Base-by-base conservation (phyloP, 306 rosid genomes). In the Pachyrhizus erosus region DNA sequence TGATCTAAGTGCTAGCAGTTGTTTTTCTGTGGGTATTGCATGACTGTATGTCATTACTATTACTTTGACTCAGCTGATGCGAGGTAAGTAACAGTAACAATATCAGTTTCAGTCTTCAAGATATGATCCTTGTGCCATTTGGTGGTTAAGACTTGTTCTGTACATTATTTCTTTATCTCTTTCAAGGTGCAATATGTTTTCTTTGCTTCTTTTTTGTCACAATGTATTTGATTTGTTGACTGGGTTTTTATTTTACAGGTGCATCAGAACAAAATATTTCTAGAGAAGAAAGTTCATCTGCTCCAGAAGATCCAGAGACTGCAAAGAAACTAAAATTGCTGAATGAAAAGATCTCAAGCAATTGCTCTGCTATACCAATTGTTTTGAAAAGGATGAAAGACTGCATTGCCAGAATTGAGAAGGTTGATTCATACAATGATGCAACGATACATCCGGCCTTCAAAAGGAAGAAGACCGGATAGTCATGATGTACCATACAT, bases 341-440 rank as follows among this genome's bases (percentile, higher is more conserved):
- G 18, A 87, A 88, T n/a, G 96, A 89, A 9, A 93, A 91, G 84
- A 78, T 89, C 49, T 81, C 96, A n/a, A 81, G 85, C 68, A 95
- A 95, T 83, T 83, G 80, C 45, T 65, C 88, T 23, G 85, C 85
- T 13, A 75, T 93, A 86, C 97, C 92, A 37, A 7, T 80, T 66
- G 91, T 91, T 75, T 51, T 91, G 92, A 87, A 91, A 87, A 89
- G 97, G 86, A 87, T 92, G 90, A 88, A 83, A 73, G 98, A 90
- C 26, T 93, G 98, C 79, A 84, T 90, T 79, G 82, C 91, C 12
- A 90, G 84, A 67, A 84, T 95, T 54, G 97, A 93, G 62, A 86
- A 88, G 73, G 84, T 90, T 73, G 92, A 89, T 84, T 86, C 97
- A 66, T 71, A 70, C 76, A 93, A 75, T 65, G 84, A 29, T 66